Base-by-base conservation (phyloP, 176 grass and related monocot genomes). In the Coix lacrymajobi region DNA sequence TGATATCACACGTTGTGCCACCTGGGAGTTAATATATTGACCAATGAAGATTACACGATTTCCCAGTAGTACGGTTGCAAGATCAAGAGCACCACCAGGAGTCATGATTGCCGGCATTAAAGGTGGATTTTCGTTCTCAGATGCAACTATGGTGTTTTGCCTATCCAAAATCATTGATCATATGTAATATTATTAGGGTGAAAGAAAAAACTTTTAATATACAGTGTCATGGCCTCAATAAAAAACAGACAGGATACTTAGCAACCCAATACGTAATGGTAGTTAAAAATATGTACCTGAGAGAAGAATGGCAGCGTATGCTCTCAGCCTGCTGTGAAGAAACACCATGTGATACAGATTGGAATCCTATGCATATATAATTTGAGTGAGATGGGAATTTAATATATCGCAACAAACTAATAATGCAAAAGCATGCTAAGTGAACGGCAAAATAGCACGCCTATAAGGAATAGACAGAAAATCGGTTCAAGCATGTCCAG, bases 31-130 rank as follows among this genome's bases (percentile, higher is more conserved):
- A 77, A 99, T 75, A 83, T 89, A 94, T 69, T 95, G 89, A 67
- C 93, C 92, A 87, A 99, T 93, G 74, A 96, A 96, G 79, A 99
- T 96, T 49, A 93, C 88, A 52, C 93, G 90, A 79, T 99, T 99
- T 33, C 89, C 88, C 46, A 99, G 79, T 40, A 99, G 77, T 74
- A 94, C 87, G 34, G 90, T 88, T 67, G 80, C 70, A 39, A 99
- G 81, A 94, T 99, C 89, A 78, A 95, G 77, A n/a, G 91, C 77
- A 38, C 96, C 96, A 48, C 7, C 73, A 66, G 96, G 89, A 66
- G 93, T 96, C 81, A 84, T 83, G 49, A 99, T 83, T 62, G 82
- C 83, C 79, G 96, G 96, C 91, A 91, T 96, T 83, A 99, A 84
- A 79, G 96, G 90, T 62, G 96, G 96, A 74, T 99, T 96, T 74